Conservation (phyloP, 306 rosid species). For the Lithocarpus polystachyus region DNA sequence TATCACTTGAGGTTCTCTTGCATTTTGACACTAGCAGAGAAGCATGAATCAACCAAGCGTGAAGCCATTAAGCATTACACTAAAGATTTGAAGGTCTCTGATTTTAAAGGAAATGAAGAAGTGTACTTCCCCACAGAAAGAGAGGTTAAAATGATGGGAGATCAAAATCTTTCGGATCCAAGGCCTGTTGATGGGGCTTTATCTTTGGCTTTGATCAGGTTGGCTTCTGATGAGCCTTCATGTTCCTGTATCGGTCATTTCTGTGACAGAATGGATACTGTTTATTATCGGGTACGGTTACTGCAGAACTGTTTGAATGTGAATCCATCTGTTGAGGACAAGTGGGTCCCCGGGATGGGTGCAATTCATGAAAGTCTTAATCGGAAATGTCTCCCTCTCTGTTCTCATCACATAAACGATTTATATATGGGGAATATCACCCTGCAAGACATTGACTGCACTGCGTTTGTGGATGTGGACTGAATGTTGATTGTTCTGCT, state of each 20-base stretch:
- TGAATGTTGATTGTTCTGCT: slow-evolving; percentile 22
- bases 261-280: slow-evolving; percentile 57
- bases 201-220: slow-evolving; percentile 60
- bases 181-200: slow-evolving; percentile 73
- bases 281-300: slow-evolving; percentile 57
- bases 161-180: slow-evolving; percentile 71
- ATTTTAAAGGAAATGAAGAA: slow-evolving; percentile 59
- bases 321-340: slow-evolving; percentile 45
- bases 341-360: slow-evolving; percentile 74
- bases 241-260: slow-evolving; percentile 69
- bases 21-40: slow-evolving; percentile 83
- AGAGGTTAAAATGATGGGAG: slow-evolving; percentile 96
- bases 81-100: slow-evolving; percentile 81
- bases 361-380: slow-evolving; percentile 63
- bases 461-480: slow-evolving; percentile 46
- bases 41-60: slow-evolving; percentile 75
- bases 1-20: slow-evolving; percentile 96
- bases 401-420: slow-evolving; percentile 62
- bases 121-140: slow-evolving; percentile 71
- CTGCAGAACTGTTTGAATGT: slow-evolving; percentile 41
- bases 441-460: slow-evolving; percentile 72
- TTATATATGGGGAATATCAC: slow-evolving; percentile 66
- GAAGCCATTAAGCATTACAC: slow-evolving; percentile 75
- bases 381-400: slow-evolving; percentile 71
- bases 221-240: slow-evolving; percentile 72